phyloP scores from a whole-genome alignment of 2,329 filamentous ascomycete species.

The Arthrobotrys conoides region DNA sequence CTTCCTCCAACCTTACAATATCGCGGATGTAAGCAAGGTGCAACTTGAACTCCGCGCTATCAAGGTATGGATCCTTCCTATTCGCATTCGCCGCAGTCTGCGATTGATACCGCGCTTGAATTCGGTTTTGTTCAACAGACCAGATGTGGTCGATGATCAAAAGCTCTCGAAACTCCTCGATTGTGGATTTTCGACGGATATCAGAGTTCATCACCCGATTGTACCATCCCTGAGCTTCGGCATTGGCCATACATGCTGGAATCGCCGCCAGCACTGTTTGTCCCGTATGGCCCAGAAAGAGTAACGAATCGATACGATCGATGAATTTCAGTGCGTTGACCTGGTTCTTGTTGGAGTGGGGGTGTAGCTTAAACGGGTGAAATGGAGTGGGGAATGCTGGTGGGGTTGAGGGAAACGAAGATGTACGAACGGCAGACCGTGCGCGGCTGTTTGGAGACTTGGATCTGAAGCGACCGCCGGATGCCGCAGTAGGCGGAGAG shows the following conservation, averaged over 20 bases:
- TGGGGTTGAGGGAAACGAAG: slow-evolving; percentile 48
- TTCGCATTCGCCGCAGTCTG: slow-evolving; percentile 43
- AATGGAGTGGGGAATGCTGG: slow-evolving; percentile 59
- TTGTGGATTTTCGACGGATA: slow-evolving; percentile 44
- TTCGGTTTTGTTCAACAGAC: slow-evolving; percentile 55
- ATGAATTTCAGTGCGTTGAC: slow-evolving; percentile 61
- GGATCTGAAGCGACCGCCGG: slow-evolving; percentile 36
- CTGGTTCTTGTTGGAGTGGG: slow-evolving; percentile 60
- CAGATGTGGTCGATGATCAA: slow-evolving; percentile 60
- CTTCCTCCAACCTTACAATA: slow-evolving; percentile 47
- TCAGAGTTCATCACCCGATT: slow-evolving; percentile 56
- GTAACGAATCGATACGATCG: slow-evolving; percentile 57
- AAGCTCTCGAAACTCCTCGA: slow-evolving; percentile 56
- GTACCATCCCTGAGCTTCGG: slow-evolving; percentile 58
- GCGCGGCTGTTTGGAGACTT: slow-evolving; percentile 48
- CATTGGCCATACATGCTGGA: slow-evolving; percentile 58
- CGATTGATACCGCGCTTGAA: slow-evolving; percentile 52
- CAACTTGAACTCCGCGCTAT: slow-evolving; percentile 61
- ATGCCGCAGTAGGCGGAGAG: slow-evolving; percentile 37
- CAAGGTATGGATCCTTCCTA: slow-evolving; percentile 57
- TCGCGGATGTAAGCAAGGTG: slow-evolving; percentile 60
- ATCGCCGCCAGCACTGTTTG: slow-evolving; percentile 45
- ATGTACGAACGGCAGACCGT: slow-evolving; percentile 38
- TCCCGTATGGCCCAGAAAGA: slow-evolving; percentile 57
- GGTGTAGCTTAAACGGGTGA: slow-evolving; percentile 59